Conservation (phyloP, 2,329 filamentous ascomycete genomes). For the Ceratocystis cubensis region DNA sequence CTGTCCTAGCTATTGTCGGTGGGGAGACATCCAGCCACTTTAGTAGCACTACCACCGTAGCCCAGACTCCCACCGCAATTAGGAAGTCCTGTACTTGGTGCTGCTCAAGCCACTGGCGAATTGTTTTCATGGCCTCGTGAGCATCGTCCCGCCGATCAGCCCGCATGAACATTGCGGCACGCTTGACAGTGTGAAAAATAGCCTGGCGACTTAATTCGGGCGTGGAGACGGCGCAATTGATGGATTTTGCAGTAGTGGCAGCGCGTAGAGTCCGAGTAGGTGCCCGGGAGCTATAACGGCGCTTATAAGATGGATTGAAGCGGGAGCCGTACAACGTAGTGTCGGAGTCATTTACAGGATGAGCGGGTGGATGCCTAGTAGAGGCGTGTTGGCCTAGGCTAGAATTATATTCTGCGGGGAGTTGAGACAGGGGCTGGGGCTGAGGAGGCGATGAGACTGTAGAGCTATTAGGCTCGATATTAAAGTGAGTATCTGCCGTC, state of each 20-base stretch:
- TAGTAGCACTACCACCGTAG: constrained; percentile 1
- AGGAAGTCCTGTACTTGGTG: constrained; percentile 9
- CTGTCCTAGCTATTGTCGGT: neutral
- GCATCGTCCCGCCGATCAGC: constrained; percentile 7
- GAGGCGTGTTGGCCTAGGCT: neutral
- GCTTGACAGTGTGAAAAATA: neutral
- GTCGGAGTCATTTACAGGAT: neutral
- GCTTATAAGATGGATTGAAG: constrained; percentile 9
- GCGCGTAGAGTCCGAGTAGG: neutral
- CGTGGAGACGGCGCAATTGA: neutral
- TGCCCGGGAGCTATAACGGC: neutral
- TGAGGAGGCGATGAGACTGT: neutral
- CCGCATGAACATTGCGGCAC: constrained; percentile 3
- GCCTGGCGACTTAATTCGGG: neutral
- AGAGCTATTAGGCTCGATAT: no score
- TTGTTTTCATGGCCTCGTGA: neutral
- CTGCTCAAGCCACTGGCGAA: constrained; percentile 1
- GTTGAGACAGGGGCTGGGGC: neutral
- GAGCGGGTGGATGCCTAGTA: neutral
- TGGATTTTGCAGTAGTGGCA: neutral
- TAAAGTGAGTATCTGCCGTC: no score
- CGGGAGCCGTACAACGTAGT: constrained; percentile 5
- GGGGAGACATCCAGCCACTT: constrained; percentile 6
- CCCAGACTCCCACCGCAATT: constrained; percentile 4
- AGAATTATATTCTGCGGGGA: no score